Percentiles rank a stretch among this genome's conserved stretches.
Evolutionary conservation across 176 grass and related monocot genomes (phyloP).

Genomic region (Pontederia paniculata): DNA sequence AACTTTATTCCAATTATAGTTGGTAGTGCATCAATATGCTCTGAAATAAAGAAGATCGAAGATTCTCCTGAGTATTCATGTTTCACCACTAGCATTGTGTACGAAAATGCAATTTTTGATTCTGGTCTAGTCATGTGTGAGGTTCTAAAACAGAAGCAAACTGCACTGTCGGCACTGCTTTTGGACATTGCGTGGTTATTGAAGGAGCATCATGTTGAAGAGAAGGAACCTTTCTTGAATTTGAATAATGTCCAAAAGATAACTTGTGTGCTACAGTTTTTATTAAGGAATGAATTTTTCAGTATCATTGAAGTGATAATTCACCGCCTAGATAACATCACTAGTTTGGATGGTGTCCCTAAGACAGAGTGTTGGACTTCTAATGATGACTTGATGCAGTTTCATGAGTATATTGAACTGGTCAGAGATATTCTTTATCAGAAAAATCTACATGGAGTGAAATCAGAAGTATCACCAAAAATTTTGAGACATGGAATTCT

Average conservation of each 20-base stretch:
- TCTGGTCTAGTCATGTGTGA: conserved; percentile 22
- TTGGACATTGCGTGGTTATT: conserved; percentile 91
- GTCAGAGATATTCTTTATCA: conserved; percentile 33
- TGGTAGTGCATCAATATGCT: conserved; percentile 62
- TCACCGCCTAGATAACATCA: conserved; percentile 37
- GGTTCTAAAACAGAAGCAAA: conserved; percentile 22
- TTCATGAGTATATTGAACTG: conserved; percentile 43
- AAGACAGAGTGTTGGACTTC: conserved; percentile 41
- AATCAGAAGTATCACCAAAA: conserved; percentile 18
- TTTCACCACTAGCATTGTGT: not conserved
- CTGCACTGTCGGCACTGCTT: conserved; percentile 58
- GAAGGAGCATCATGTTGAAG: conserved; percentile 36
- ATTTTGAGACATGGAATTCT: conserved; percentile 17
- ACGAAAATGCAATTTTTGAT: conserved; percentile 17
- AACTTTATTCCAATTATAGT: conserved; percentile 90
- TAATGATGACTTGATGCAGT: conserved; percentile 43
- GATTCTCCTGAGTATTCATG: conserved; percentile 27
- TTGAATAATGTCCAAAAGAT: conserved; percentile 59
- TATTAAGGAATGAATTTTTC: conserved; percentile 44
- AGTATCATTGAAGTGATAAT: conserved; percentile 65
- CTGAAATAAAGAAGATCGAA: conserved; percentile 66
- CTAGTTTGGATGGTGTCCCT: conserved; percentile 40
- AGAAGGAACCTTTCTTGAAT: conserved; percentile 41
- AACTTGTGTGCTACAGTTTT: conserved; percentile 51
- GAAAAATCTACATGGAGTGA: conserved; percentile 24